phyloP scores from a whole-genome alignment of 2,329 filamentous ascomycete genomes.

The Paecilomyces sp. region DNA sequence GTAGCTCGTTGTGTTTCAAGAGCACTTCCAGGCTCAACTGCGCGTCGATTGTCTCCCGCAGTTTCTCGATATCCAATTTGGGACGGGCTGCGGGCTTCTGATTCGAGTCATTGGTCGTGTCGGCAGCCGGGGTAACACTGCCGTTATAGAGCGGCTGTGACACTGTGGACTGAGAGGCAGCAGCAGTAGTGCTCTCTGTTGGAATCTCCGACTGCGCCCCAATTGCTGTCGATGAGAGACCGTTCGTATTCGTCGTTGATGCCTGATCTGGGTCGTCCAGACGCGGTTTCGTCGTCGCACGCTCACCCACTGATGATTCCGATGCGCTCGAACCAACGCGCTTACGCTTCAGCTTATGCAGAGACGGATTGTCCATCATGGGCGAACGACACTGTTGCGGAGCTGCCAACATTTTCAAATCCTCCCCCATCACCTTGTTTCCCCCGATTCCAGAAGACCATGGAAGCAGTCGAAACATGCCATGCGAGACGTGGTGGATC shows the following conservation, averaged over 20 bases:
- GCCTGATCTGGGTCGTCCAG: slow-evolving; percentile 16
- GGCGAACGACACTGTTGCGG: slow-evolving; percentile 26
- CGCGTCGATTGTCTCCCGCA: slow-evolving; percentile 69
- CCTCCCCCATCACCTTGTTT: slow-evolving; percentile 38
- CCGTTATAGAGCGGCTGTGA: background rate
- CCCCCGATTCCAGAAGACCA: slow-evolving; percentile 40
- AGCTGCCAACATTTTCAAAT: slow-evolving; percentile 37
- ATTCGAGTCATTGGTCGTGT: slow-evolving; percentile 7
- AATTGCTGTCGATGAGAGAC: background rate
- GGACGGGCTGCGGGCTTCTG: slow-evolving; percentile 10
- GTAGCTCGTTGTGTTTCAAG: slow-evolving; percentile 88
- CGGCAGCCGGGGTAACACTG: slow-evolving; percentile 3
- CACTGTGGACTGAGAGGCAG: background rate
- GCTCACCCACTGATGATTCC: slow-evolving; percentile 18
- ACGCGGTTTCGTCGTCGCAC: slow-evolving; percentile 23
- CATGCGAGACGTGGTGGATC: slow-evolving; percentile 29
- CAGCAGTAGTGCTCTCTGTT: background rate
- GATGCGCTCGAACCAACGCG: slow-evolving; percentile 43
- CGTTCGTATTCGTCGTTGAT: slow-evolving; percentile 11
- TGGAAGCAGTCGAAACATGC: slow-evolving; percentile 43
- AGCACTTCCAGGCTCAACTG: slow-evolving; percentile 89
- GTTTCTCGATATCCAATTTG: slow-evolving; percentile 36
- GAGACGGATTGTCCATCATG: slow-evolving; percentile 19
- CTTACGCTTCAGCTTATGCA: slow-evolving; percentile 53
- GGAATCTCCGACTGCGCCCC: background rate